Base-by-base conservation (phyloP, 352 stramenopile genomes). In the Phytopythium ostracodes region DNA sequence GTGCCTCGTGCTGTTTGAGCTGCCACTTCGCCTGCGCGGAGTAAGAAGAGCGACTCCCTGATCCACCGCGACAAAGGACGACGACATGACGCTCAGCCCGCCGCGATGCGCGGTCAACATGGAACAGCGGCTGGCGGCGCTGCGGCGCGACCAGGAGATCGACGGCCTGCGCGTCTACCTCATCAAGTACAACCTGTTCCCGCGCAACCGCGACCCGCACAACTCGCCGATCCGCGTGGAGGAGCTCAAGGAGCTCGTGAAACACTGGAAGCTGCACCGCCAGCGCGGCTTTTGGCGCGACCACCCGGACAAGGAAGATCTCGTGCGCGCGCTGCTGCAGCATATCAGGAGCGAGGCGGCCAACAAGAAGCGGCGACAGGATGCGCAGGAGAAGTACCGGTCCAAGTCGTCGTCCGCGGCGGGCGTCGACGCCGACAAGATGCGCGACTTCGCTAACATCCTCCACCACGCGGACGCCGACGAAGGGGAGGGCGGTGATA, bases 171-270 rank as follows among this genome's bases (percentile, higher is more conserved):
- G 87, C 56, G 82, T 86, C 43, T 92, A 94, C 56, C 67, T 95
- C 25, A 88, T 95, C 71, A 95, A 95, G 66, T 92, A 91, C 73
- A 91, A 94, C 54, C 75, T 94, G 52, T 94, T 95, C 61, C 84
- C 83, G 40, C 82, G 81, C 38, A 92, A 92, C 44, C 81, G 85
- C 18, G 87, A 92, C 67, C 84, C 84, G 2, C 71, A 92, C 56
- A 96, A 94, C 75, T 94, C 84, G 47, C 85, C 81, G 27, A 96
- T 94, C 68, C 81, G 83, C 44, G 67, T 92, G 25, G 88, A 97
- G 49, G 87, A 97, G 72, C 81, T 97, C 46, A 97, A 97, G 67
- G 91, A 97, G 62, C 75, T 97, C 12, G 88, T 96, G 17, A 92
- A 96, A 60, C 82, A 94, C 69, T 97, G 89, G 87, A 96, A 96